phyloP scores from a whole-genome alignment of 2,329 filamentous ascomycete species.

The Sporothrix brasiliensis region DNA sequence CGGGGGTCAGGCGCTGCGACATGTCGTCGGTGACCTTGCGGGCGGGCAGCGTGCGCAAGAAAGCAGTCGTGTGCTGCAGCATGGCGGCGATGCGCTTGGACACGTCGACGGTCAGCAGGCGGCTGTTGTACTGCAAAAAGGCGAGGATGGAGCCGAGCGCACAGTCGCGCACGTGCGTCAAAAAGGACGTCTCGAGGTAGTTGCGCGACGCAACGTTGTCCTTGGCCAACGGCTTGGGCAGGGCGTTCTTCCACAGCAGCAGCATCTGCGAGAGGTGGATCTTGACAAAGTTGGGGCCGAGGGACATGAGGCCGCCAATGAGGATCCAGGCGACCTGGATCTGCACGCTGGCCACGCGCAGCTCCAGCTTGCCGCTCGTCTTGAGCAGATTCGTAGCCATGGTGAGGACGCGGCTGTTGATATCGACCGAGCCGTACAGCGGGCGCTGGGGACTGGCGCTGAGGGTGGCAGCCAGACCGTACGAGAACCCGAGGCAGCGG shows the following conservation, averaged over 20 bases:
- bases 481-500: conserved; percentile 85
- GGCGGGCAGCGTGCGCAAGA: conserved; percentile 78
- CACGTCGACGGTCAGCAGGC: conserved; percentile 88
- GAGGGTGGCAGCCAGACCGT: conserved; percentile 85
- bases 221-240: conserved; percentile 91
- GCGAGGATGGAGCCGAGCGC: conserved; percentile 87
- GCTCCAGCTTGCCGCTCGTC: conserved; percentile 85
- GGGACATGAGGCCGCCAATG: conserved; percentile 92
- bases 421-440: conserved; percentile 90
- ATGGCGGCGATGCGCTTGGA: conserved; percentile 90
- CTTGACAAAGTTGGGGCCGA: conserved; percentile 97
- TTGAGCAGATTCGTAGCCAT: conserved; percentile 93
- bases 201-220: conserved; percentile 85
- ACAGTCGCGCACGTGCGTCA: conserved; percentile 93
- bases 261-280: conserved; percentile 94
- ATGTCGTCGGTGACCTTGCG: conserved; percentile 88
- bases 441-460: conserved; percentile 88
- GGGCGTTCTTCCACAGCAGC: conserved; percentile 93
- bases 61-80: conserved; percentile 91
- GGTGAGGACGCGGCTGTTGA: conserved; percentile 86
- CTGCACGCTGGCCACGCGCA: conserved; percentile 88
- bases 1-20: conserved; percentile 77
- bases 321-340: conserved; percentile 98
- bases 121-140: conserved; percentile 91
- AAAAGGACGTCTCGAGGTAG: conserved; percentile 84